Conservation (phyloP, 164 flowering plant genomes). For the Stephania cephalantha region DNA sequence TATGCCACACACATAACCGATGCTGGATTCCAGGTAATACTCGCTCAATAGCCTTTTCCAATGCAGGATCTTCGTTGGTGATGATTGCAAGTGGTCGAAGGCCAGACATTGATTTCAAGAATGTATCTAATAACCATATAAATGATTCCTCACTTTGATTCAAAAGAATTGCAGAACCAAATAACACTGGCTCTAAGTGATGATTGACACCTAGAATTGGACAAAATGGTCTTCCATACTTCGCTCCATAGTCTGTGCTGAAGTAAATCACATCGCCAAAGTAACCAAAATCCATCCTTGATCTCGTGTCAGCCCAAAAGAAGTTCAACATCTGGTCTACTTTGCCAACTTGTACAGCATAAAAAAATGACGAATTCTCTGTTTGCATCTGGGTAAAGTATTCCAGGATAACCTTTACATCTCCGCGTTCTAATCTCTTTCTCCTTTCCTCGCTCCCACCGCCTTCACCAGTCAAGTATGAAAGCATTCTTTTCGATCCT, state of each 20-base stretch:
- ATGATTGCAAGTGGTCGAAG: constrained; percentile 13
- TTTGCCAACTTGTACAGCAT: constrained; percentile 14
- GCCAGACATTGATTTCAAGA: constrained; percentile 14
- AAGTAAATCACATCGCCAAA: constrained; percentile 18
- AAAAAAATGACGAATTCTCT: constrained; percentile 14
- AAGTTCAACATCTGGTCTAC: constrained; percentile 17
- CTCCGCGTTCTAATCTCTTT: constrained; percentile 14
- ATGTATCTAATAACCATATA: constrained; percentile 14
- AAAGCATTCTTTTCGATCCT: neutral
- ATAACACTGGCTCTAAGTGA: constrained; percentile 16
- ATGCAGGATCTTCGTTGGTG: constrained; percentile 8
- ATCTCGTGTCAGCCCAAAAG: constrained; percentile 17
- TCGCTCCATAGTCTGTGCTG: constrained; percentile 11
- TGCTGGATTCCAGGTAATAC: constrained; percentile 17
- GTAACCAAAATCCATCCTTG: constrained; percentile 20
- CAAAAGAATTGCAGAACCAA: constrained; percentile 16
- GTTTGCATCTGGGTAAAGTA: constrained; percentile 15
- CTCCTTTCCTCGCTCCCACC: constrained; percentile 9
- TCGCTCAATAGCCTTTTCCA: constrained; percentile 15
- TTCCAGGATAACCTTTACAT: constrained; percentile 11
- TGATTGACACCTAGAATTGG: constrained; percentile 19
- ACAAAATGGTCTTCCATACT: constrained; percentile 15
- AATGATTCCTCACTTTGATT: constrained; percentile 17
- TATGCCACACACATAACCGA: constrained; percentile 14
- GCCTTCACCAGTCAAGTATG: constrained; percentile 7